Base-by-base conservation (phyloP, 169 alveolate species). In the Hepatocystis sp. region DNA sequence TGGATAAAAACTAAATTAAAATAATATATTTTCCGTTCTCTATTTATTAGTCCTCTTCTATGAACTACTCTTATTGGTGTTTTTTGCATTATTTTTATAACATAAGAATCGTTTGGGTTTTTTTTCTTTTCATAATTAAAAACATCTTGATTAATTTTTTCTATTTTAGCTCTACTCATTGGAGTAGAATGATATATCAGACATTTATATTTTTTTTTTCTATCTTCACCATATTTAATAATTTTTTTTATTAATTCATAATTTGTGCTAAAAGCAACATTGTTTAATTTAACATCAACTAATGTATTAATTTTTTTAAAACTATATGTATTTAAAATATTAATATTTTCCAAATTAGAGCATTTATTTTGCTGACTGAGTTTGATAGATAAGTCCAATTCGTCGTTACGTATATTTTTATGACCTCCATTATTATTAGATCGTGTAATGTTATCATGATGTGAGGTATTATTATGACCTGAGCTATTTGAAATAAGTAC, bases 21-120 rank as follows among this genome's bases (percentile, higher is more conserved):
- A 78, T 86, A 91, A 58, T 84, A 86, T 7, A 96, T 90, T 44
- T 52, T 46, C 66, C 95, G 93, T 19, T 91, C 89, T 68, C 98
- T 90, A 46, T 85, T 91, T 65, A 88, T 84, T 44, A 93, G 64
- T 21, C 94, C 71, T 65, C 98, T 90, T 88, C 98, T 90, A 81
- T 96, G 98, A 34, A 96, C 89, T 34, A 96, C 98, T 55, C 98
- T 86, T 15, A 96, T 66, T 17, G 98, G 98, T 1, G 98, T 96
- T 85, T 91, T 94, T 84, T 96, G 96, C 3, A 60, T 67, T 39
- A 96, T 32, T 3, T 23, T 81, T 30, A 81, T n/a, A 13, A 81
- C 46, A 19, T 47, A 81, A 1, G 25, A 15, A 28, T 19, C 30
- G 23, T 49, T 61, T 47, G 47, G 5, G 5, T 10, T 10, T 36